Conservation (phyloP, 805 yeast species). For the Blastobotrys mokoenaii region DNA sequence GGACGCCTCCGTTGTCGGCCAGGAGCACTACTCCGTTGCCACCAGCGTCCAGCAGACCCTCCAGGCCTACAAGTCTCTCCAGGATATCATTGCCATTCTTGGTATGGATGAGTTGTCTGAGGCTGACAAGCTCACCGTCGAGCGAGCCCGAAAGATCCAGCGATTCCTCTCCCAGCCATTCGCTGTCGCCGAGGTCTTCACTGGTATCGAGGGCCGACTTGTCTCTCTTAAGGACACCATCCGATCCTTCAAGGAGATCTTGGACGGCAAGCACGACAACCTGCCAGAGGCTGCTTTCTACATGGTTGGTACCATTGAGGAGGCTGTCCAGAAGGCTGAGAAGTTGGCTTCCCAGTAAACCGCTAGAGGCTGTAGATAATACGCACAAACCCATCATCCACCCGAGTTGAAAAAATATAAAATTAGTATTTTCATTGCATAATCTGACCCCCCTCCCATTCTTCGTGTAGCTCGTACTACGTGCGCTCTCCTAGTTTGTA, state of each 20-base stretch:
- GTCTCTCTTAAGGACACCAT: slow-evolving; percentile 95
- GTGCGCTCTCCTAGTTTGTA: too few relatives aligned
- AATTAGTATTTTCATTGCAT: too few relatives aligned
- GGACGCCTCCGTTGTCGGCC: slow-evolving; percentile 95
- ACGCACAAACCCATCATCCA: too few relatives aligned
- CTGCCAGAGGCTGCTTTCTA: slow-evolving; percentile 99
- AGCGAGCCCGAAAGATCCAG: slow-evolving; percentile 99
- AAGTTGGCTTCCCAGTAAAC: slow-evolving; percentile 56
- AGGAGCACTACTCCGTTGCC: slow-evolving; percentile 97
- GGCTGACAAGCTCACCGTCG: slow-evolving; percentile 97
- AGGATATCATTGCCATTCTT: slow-evolving; percentile 99
- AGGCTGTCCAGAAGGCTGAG: slow-evolving; percentile 97
- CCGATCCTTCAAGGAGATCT: slow-evolving; percentile 90
- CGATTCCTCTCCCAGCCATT: slow-evolving; percentile 99
- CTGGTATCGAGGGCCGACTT: slow-evolving; percentile 98
- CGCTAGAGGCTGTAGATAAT: too few relatives aligned
- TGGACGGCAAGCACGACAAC: slow-evolving; percentile 97
- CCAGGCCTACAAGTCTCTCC: slow-evolving; percentile 99
- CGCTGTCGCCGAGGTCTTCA: slow-evolving; percentile 99
- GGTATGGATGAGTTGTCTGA: slow-evolving; percentile 99
- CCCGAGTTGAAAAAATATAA: too few relatives aligned
- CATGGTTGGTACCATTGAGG: slow-evolving; percentile 99
- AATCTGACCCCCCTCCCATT: too few relatives aligned
- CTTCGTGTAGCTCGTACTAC: too few relatives aligned
- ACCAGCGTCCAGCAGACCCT: slow-evolving; percentile 93